Evolutionary conservation across 768 basidiomycete genomes (phyloP).

Genomic region (Panaeolus papilionaceus): DNA sequence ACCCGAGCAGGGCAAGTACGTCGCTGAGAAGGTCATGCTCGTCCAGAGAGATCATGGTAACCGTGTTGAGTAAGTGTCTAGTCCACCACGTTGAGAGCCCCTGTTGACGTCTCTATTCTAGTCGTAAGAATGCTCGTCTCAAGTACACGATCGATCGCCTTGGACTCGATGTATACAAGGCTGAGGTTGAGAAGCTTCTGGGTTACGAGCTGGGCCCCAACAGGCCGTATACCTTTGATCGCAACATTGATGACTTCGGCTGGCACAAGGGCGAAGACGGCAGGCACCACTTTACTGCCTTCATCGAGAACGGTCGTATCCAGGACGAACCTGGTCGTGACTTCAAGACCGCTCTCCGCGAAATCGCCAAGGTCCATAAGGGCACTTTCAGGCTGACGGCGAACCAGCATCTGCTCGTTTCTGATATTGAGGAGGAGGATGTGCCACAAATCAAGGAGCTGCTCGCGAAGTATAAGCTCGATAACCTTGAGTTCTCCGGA

Average conservation of each 20-base stretch:
- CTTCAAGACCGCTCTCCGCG: slow-evolving; percentile 91
- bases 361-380: slow-evolving; percentile 95
- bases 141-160: slow-evolving; percentile 98
- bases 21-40: slow-evolving; percentile 94
- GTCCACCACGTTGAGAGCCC: slow-evolving; percentile 22
- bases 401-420: slow-evolving; percentile 92
- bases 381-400: slow-evolving; percentile 92
- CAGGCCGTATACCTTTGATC: slow-evolving; percentile 80
- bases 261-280: slow-evolving; percentile 92
- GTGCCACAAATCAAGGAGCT: slow-evolving; percentile 79
- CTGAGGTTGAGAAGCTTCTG: slow-evolving; percentile 87
- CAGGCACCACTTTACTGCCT: slow-evolving; percentile 89
- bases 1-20: slow-evolving; percentile 79
- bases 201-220: slow-evolving; percentile 80
- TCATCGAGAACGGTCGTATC: slow-evolving; percentile 98
- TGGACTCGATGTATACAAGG: slow-evolving; percentile 87
- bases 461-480: slow-evolving; percentile 85
- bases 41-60: slow-evolving; percentile 97
- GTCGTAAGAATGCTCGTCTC: slow-evolving; percentile 85
- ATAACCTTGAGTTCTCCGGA: slow-evolving; percentile 81
- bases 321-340: slow-evolving; percentile 89
- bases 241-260: slow-evolving; percentile 93
- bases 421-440: slow-evolving; percentile 80
- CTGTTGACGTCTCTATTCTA: slow-evolving; percentile 28
- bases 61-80: slow-evolving; percentile 76